Base-by-base conservation (phyloP, 805 yeast genomes). In the Myxozyma melibiosi region DNA sequence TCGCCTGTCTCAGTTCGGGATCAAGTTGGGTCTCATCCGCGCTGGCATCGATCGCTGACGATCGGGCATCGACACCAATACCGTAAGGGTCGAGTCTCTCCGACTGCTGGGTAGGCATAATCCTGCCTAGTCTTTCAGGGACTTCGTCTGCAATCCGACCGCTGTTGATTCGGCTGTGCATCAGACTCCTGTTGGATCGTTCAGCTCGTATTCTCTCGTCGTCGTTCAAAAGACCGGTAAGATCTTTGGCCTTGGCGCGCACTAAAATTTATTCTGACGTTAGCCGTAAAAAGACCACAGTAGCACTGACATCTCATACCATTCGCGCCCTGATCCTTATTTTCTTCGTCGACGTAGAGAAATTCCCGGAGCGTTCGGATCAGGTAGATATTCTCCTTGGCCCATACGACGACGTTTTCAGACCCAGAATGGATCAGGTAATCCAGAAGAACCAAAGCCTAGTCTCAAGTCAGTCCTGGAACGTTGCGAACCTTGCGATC, bases 351-450 rank as follows among this genome's bases (percentile, higher is more conserved):
- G 41, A 79, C 77, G 68, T 84, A 88, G 65, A 85, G 88, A 72
- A 92, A 92, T 71, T 92, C 98, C 52, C 96, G 82, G 66, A 92
- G 77, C 0, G 97, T 90, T 74, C 91, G 90, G 70, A 92, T 83
- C 49, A 91, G 80, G 72, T 89, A 91, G 35, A 91, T 71, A 70
- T 92, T 91, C 68, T 90, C 96, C 69, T 84, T 86, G 58, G 91
- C 84, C 98, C 98, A 92, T 37, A 84, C 75, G 4, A 91, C 96
- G 67, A 92, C 94, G 66, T 86, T 85, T 65, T 90, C 96, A 18
- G 90, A 81, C 35, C 97, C 98, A 58, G 79, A 80, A 65, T 94
- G 82, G 20, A 91, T 90, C 55, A 91, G 76, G 72, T 85, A 92
- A 67, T 91, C 97, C 65, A 92, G 78, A 13, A 92, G 84, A 1